Conservation (phyloP, 2,329 filamentous ascomycete genomes). For the Lachnellula occidentalis region DNA sequence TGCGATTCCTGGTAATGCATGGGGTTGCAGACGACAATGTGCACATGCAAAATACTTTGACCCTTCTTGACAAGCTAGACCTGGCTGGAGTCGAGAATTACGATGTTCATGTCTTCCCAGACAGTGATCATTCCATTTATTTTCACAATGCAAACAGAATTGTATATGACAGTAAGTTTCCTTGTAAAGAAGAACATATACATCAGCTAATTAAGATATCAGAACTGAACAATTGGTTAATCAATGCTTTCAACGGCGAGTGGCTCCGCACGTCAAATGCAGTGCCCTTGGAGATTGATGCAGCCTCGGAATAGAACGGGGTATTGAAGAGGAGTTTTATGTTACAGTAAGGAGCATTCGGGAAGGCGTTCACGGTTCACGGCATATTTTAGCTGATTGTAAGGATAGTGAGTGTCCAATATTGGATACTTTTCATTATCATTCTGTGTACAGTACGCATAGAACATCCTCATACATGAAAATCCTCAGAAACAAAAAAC, state of each 20-base stretch:
- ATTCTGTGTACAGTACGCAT: not conserved
- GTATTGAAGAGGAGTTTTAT: not conserved
- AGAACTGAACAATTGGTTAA: constrained; percentile 84
- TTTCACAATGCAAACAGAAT: constrained; percentile 91
- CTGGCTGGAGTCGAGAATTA: constrained; percentile 82
- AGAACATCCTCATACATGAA: not conserved
- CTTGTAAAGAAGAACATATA: constrained; percentile 1
- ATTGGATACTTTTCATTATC: not conserved
- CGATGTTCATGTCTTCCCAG: constrained; percentile 92
- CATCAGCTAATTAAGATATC: constrained; percentile 30
- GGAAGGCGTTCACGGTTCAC: not conserved
- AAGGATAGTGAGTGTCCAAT: not conserved
- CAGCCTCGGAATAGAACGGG: constrained; percentile 15
- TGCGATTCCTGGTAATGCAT: constrained; percentile 92
- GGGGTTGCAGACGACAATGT: constrained; percentile 97
- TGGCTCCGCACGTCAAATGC: constrained; percentile 55
- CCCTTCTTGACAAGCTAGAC: constrained; percentile 81
- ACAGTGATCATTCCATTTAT: constrained; percentile 90
- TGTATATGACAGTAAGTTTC: constrained; percentile 81
- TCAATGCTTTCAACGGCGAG: constrained; percentile 97
- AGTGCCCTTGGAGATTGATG: constrained; percentile 27
- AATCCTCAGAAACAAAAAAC: not conserved
- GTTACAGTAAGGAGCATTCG: not conserved
- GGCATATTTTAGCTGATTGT: not conserved
- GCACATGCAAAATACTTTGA: constrained; percentile 90